Evolutionary conservation across 768 basidiomycete species (phyloP).

Genomic region (Lyophyllum semitale): DNA sequence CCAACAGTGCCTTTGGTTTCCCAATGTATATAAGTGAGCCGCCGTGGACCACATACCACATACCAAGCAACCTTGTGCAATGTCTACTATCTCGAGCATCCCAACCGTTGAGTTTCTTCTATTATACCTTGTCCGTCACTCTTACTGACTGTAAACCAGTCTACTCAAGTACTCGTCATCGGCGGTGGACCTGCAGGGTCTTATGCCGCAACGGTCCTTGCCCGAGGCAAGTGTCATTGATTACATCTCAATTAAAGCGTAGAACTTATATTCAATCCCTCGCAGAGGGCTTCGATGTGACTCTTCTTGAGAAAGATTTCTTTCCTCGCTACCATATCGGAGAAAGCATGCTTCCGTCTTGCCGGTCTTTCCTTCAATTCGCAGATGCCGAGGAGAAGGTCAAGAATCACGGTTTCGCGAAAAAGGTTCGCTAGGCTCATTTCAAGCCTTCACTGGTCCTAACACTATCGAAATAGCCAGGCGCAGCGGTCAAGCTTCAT

Average conservation of each 20-base stretch:
- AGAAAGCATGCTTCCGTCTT: conserved; percentile 35
- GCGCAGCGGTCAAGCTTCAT: conserved; percentile 61
- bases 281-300: conserved; percentile 45
- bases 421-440: conserved; percentile 23
- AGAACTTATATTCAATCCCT: neutral
- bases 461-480: conserved; percentile 39
- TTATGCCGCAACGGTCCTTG: conserved; percentile 46
- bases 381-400: conserved; percentile 32
- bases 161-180: conserved; percentile 31
- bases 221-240: conserved; percentile 36
- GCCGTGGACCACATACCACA: neutral
- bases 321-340: conserved; percentile 50
- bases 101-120: neutral
- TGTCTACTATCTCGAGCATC: neutral
- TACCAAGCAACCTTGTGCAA: neutral
- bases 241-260: neutral
- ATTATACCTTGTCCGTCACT: neutral
- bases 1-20: neutral
- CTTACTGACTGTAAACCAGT: neutral
- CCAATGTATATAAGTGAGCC: neutral
- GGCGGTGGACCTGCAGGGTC: conserved; percentile 50
- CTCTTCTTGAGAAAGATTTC: conserved; percentile 44
- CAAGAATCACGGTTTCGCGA: conserved; percentile 29
- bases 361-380: conserved; percentile 34
- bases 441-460: neutral